Evolutionary conservation across 2,329 filamentous ascomycete species (phyloP).

Genomic region (Stagonosporopsis rhizophila): DNA sequence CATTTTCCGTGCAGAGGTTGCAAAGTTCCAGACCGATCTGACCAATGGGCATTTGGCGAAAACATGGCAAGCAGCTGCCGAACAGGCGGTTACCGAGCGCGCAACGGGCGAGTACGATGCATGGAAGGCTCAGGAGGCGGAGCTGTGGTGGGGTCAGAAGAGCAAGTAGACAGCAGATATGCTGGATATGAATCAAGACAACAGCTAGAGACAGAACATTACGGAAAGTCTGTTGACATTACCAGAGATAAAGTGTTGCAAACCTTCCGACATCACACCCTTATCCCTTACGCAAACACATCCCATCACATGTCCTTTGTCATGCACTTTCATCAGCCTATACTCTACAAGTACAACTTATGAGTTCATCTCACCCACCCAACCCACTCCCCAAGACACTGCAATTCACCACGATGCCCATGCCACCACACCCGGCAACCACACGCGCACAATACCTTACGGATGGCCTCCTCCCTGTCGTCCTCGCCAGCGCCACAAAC

Average conservation of each 20-base stretch:
- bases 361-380: neutral
- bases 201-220: too few species aligned
- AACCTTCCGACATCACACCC: neutral
- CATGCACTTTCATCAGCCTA: neutral
- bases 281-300: constrained; percentile 6
- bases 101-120: constrained; percentile 63
- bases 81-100: constrained; percentile 60
- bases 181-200: neutral
- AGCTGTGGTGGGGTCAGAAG: constrained; percentile 66
- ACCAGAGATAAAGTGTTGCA: too few species aligned
- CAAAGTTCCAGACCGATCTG: constrained; percentile 64
- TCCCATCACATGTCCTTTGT: constrained; percentile 5
- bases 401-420: too few species aligned
- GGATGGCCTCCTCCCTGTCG: neutral
- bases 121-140: constrained; percentile 62
- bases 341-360: neutral
- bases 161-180: constrained; percentile 38
- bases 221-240: neutral
- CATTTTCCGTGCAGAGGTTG: constrained; percentile 60
- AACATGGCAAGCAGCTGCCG: constrained; percentile 63
- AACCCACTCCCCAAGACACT: too few species aligned
- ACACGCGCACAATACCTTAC: neutral
- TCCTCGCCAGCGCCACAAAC: constrained; percentile 6
- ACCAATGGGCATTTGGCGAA: constrained; percentile 63
- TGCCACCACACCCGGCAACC: neutral